These are phyloP conservation scores for Lodderomyces elongisporus DNA, from an alignment of 1,139 yeast genomes.

Conservation along the genomic window DNA sequence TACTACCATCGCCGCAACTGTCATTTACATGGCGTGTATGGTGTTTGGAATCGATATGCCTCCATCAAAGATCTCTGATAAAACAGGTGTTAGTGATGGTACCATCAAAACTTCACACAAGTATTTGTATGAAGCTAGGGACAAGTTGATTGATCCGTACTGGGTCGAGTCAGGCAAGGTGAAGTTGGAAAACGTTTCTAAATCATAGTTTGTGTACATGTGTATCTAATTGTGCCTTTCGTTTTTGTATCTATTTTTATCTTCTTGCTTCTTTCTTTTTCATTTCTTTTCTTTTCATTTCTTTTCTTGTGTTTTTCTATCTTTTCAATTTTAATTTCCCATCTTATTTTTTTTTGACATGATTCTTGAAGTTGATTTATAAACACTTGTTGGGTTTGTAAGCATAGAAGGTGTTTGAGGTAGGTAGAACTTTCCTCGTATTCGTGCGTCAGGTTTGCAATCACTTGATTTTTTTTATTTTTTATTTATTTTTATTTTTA, in stretches of 20 bases:
- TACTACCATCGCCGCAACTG: conserved; percentile 96
- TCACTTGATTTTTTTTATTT: too few species aligned
- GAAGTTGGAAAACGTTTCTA: conserved; percentile 56
- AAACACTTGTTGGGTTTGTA: too few species aligned
- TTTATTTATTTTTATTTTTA: too few species aligned
- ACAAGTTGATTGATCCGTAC: conserved; percentile 69
- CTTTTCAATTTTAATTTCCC: too few species aligned
- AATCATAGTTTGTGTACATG: conserved; percentile 16
- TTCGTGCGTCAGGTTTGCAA: too few species aligned
- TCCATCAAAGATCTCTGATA: conserved; percentile 82
- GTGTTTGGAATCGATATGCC: conserved; percentile 67
- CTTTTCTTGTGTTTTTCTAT: background rate
- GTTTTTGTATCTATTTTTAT: background rate
- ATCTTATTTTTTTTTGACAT: too few species aligned
- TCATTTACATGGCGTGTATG: conserved; percentile 87
- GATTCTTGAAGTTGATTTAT: too few species aligned
- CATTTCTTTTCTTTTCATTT: conserved; percentile 1
- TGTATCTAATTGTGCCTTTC: background rate
- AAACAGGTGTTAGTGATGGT: conserved; percentile 97
- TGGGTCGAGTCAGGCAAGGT: conserved; percentile 75
- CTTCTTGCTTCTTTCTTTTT: background rate
- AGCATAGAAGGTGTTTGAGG: too few species aligned
- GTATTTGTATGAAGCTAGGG: conserved; percentile 69
- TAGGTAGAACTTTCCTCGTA: too few species aligned
- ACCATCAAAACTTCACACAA: conserved; percentile 92